phyloP scores from a whole-genome alignment of 805 yeast species.

The Pichia kluyveri region DNA sequence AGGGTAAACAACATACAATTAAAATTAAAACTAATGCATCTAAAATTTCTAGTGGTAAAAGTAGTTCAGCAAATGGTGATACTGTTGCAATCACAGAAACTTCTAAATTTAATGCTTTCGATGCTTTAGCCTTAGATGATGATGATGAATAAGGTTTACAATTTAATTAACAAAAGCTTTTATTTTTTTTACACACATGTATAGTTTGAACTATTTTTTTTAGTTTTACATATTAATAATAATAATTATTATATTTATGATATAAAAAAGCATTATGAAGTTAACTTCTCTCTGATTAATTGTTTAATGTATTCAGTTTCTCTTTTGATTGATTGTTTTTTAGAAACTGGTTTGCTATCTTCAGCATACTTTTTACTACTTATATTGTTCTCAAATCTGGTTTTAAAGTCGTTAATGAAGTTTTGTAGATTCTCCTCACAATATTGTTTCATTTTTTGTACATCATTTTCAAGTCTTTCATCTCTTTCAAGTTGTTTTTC shows the following conservation, averaged over 20 bases:
- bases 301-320: neutral
- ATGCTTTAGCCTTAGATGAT: conserved; percentile 56
- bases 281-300: too few relatives aligned
- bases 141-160: conserved; percentile 28
- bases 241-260: too few relatives aligned
- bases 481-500: neutral
- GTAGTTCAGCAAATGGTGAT: conserved; percentile 55
- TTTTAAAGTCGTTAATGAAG: too few relatives aligned
- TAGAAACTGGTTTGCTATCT: too few relatives aligned
- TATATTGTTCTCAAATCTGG: too few relatives aligned
- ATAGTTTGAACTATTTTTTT: neutral
- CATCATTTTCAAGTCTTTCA: neutral
- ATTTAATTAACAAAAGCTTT: neutral
- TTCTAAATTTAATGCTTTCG: conserved; percentile 69
- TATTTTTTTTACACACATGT: neutral
- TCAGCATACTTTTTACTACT: too few relatives aligned
- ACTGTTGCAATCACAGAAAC: conserved; percentile 59
- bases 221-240: too few relatives aligned
- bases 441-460: neutral
- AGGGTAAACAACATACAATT: conserved; percentile 38
- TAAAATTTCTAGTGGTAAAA: conserved; percentile 64
- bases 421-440: neutral
- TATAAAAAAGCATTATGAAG: too few relatives aligned
- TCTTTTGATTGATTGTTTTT: neutral
- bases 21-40: conserved; percentile 65